Percentiles rank a stretch among this genome's conserved stretches.
phyloP scores from a whole-genome alignment of 2,329 filamentous ascomycete species.

The Pseudogymnoascus destructans region DNA sequence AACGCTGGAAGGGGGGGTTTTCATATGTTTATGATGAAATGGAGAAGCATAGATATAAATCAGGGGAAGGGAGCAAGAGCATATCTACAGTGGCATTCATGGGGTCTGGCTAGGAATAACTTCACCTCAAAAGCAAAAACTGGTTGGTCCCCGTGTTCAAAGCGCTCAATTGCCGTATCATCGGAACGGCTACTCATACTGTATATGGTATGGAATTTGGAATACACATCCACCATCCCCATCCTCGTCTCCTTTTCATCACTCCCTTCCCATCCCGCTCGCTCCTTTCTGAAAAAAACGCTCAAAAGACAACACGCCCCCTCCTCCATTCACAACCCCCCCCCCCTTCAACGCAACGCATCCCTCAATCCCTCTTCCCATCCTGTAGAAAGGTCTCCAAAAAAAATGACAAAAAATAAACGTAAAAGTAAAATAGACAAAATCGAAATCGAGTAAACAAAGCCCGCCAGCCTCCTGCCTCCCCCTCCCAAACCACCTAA shows the following conservation, averaged over 20 bases:
- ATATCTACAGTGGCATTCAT: neutral
- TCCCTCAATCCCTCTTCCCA: neutral
- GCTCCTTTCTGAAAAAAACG: neutral
- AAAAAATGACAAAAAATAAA: neutral
- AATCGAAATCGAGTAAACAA: conserved; percentile 6
- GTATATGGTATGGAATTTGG: conserved; percentile 4
- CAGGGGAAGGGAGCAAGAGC: neutral
- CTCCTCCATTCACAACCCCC: neutral
- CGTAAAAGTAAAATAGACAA: neutral
- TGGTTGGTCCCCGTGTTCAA: neutral
- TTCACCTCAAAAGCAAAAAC: neutral
- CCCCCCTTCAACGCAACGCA: neutral
- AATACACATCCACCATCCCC: neutral
- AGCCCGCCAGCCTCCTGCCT: neutral
- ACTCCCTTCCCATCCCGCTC: neutral
- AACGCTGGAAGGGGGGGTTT: neutral
- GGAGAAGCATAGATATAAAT: neutral
- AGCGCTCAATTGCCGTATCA: neutral
- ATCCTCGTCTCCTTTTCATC: neutral
- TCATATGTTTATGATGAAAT: neutral
- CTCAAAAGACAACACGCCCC: neutral
- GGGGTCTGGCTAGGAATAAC: neutral
- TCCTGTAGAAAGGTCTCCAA: neutral
- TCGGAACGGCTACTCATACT: neutral
- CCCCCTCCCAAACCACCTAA: neutral